Conservation (phyloP, 2,329 filamentous ascomycete species). For the Lasiodiplodia theobromae region DNA sequence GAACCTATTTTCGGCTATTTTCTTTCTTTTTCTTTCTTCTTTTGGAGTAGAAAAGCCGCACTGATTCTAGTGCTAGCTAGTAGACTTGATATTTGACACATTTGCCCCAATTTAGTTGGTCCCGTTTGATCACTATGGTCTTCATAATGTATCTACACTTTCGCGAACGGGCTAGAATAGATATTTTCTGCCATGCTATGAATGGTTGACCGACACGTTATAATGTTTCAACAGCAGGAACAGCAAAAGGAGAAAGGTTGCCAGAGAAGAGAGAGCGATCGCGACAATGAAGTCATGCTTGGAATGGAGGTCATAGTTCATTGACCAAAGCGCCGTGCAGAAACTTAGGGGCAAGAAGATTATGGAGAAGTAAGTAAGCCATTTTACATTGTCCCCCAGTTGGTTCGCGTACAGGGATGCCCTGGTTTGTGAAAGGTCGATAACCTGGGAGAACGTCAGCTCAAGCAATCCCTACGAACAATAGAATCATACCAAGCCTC, state of each 20-base stretch:
- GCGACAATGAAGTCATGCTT: neutral
- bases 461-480: neutral
- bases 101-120: too few species aligned
- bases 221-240: neutral
- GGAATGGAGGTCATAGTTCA: slow-evolving; percentile 12
- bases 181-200: neutral
- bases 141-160: too few species aligned
- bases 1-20: too few species aligned
- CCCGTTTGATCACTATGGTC: too few species aligned
- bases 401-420: slow-evolving; percentile 21
- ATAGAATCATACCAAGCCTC: neutral
- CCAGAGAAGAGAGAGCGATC: neutral
- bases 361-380: slow-evolving; percentile 27
- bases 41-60: too few species aligned
- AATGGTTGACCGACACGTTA: neutral
- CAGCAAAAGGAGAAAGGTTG: neutral
- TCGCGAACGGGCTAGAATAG: too few species aligned
- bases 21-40: too few species aligned
- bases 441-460: neutral
- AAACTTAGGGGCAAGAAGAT: slow-evolving; percentile 23
- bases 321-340: slow-evolving; percentile 20
- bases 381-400: slow-evolving; percentile 22
- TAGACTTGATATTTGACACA: too few species aligned
- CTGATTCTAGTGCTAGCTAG: too few species aligned
- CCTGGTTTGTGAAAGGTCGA: slow-evolving; percentile 21